Evolutionary conservation across 805 yeast genomes (phyloP).

Genomic region (Saturnispora halmiae): DNA sequence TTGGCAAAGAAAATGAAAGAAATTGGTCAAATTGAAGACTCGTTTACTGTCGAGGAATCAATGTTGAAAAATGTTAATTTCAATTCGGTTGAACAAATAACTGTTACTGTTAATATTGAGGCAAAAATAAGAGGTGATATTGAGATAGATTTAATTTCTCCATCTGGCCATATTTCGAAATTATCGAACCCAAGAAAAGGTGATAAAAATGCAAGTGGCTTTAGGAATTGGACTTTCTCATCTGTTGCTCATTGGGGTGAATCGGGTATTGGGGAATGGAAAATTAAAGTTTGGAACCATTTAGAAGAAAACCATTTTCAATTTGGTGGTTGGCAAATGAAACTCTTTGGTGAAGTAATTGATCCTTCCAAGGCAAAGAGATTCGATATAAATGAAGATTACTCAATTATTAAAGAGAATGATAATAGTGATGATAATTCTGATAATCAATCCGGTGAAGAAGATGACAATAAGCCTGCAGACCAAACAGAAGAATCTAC

Average conservation of each 20-base stretch:
- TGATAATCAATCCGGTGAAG: conserved; percentile 2
- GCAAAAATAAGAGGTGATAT: conserved; percentile 63
- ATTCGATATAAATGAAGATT: conserved; percentile 43
- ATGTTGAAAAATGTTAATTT: conserved; percentile 50
- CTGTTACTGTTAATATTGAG: conserved; percentile 65
- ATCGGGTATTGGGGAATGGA: conserved; percentile 75
- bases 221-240: conserved; percentile 83
- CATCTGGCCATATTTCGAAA: conserved; percentile 62
- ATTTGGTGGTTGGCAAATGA: conserved; percentile 65
- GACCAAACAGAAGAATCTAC: neutral
- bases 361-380: conserved; percentile 55
- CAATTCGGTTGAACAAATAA: conserved; percentile 75
- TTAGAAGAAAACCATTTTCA: conserved; percentile 30
- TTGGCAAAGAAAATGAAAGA: conserved; percentile 19
- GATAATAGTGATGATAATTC: conserved; percentile 10
- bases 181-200: conserved; percentile 58
- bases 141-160: conserved; percentile 58
- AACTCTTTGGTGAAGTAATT: conserved; percentile 70
- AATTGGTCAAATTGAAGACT: conserved; percentile 25
- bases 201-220: conserved; percentile 54
- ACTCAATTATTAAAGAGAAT: conserved; percentile 25
- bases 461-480: conserved; percentile 9
- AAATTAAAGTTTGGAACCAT: conserved; percentile 47
- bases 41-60: conserved; percentile 38
- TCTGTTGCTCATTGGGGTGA: conserved; percentile 99